A percentile compares a stretch with the other conserved stretches of the same genome.
Conservation (phyloP, 345 rosid species). For the Eutrema yunnanense region DNA sequence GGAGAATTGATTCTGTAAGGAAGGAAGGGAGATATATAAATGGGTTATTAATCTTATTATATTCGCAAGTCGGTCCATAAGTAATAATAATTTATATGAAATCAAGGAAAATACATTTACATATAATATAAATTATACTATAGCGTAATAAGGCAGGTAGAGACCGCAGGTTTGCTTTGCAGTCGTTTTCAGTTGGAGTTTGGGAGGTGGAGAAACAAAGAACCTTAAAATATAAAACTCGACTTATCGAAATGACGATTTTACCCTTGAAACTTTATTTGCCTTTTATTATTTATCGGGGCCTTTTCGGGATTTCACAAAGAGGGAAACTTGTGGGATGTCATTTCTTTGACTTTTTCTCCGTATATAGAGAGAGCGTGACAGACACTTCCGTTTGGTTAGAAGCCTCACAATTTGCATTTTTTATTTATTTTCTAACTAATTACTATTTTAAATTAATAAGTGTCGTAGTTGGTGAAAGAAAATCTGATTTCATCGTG, state of each 20-base stretch:
- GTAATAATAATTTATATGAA: slow-evolving; percentile 7
- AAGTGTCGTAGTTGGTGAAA: slow-evolving; percentile 5
- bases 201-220: slow-evolving; percentile 38
- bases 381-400: slow-evolving; percentile 17
- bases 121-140: neutral
- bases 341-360: slow-evolving; percentile 28
- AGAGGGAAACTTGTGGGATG: slow-evolving; percentile 20
- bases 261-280: slow-evolving; percentile 22
- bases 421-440: neutral
- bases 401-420: neutral
- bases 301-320: slow-evolving; percentile 5
- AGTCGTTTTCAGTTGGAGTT: slow-evolving; percentile 68
- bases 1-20: slow-evolving; percentile 27
- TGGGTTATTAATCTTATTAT: neutral
- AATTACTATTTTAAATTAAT: neutral
- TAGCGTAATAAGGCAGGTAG: slow-evolving; percentile 44
- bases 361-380: slow-evolving; percentile 20
- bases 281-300: neutral
- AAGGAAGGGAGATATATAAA: slow-evolving; percentile 9
- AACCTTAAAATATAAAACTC: slow-evolving; percentile 49
- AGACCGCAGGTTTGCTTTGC: slow-evolving; percentile 84
- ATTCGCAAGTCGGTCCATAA: slow-evolving; percentile 31
- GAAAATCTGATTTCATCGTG: slow-evolving; percentile 3
- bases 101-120: neutral
- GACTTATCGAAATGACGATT: slow-evolving; percentile 30